A percentile compares a stretch with the other conserved stretches of the same genome.
phyloP scores from a whole-genome alignment of 2,329 filamentous ascomycete species.

The Juglanconis oblonga region DNA sequence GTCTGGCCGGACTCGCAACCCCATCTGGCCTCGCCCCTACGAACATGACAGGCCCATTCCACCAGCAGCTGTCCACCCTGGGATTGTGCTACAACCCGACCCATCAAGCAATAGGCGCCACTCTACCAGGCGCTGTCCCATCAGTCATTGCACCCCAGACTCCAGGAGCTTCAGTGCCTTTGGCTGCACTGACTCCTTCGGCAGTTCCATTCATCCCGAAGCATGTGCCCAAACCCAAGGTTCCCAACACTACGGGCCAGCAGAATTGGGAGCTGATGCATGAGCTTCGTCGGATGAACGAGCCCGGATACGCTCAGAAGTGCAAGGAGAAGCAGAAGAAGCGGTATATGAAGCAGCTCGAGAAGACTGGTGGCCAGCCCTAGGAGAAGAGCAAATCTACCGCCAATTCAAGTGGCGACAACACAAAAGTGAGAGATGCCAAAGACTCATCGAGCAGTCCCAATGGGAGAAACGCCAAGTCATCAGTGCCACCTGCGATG shows the following conservation, averaged over 20 bases:
- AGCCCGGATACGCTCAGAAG: constrained; percentile 17
- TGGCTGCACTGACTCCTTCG: background rate
- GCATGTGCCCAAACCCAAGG: constrained; percentile 17
- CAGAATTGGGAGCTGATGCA: constrained; percentile 19
- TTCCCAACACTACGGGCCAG: constrained; percentile 18
- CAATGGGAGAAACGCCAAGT: background rate
- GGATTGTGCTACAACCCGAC: constrained; percentile 11
- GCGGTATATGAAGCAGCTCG: constrained; percentile 14
- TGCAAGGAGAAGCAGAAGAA: constrained; percentile 19
- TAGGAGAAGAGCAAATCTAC: constrained; percentile 7
- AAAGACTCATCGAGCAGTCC: background rate
- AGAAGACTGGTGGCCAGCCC: constrained; percentile 1
- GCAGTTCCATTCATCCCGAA: constrained; percentile 10
- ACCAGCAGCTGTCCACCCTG: constrained; percentile 6
- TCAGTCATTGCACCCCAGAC: background rate
- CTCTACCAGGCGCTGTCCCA: background rate
- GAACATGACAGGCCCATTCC: background rate
- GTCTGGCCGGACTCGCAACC: background rate
- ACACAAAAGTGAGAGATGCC: background rate
- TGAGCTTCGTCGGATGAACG: constrained; percentile 16
- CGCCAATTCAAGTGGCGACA: background rate
- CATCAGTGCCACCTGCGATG: background rate
- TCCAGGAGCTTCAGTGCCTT: background rate
- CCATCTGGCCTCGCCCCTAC: background rate
- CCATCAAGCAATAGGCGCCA: background rate